phyloP scores from a whole-genome alignment of 2,329 filamentous ascomycete species.

The Alternaria gansuensis region DNA sequence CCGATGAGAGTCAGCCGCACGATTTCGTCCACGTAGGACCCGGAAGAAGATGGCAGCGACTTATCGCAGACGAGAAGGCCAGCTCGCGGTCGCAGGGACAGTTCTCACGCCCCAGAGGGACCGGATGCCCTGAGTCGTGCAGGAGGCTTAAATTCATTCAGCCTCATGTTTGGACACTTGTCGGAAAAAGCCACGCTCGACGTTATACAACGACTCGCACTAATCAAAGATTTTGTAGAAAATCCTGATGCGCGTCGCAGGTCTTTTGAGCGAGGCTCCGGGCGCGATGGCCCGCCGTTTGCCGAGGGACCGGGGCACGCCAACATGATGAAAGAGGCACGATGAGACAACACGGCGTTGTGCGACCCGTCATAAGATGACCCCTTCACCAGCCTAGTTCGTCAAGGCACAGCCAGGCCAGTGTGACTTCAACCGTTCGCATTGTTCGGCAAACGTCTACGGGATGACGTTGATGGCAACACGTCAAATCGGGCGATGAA shows the following conservation, averaged over 20 bases:
- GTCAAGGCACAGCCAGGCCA: conserved; percentile 3
- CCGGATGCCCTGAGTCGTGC: conserved; percentile 1
- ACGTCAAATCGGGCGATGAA: conserved; percentile 19
- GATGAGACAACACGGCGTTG: conserved; percentile 8
- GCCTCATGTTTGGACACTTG: conserved; percentile 5
- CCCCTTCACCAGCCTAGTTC: neutral
- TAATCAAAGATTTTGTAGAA: conserved; percentile 17
- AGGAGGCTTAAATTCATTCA: conserved; percentile 1
- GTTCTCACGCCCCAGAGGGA: neutral
- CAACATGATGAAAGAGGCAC: conserved; percentile 19
- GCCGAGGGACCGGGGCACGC: conserved; percentile 24
- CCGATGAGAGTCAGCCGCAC: neutral
- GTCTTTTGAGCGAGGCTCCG: conserved; percentile 19
- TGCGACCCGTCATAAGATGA: neutral
- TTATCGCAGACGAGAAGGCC: neutral
- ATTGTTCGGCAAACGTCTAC: conserved; percentile 14
- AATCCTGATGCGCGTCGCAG: conserved; percentile 14
- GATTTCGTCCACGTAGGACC: neutral
- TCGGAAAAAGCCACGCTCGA: conserved; percentile 13
- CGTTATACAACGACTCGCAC: conserved; percentile 11
- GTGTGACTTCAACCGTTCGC: conserved; percentile 14
- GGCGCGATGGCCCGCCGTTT: conserved; percentile 20
- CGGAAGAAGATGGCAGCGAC: neutral
- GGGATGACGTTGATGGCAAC: conserved; percentile 32
- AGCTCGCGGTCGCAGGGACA: neutral